Evolutionary conservation across 164 flowering plant genomes (phyloP).

Genomic region (Aristolochia fimbriata): DNA sequence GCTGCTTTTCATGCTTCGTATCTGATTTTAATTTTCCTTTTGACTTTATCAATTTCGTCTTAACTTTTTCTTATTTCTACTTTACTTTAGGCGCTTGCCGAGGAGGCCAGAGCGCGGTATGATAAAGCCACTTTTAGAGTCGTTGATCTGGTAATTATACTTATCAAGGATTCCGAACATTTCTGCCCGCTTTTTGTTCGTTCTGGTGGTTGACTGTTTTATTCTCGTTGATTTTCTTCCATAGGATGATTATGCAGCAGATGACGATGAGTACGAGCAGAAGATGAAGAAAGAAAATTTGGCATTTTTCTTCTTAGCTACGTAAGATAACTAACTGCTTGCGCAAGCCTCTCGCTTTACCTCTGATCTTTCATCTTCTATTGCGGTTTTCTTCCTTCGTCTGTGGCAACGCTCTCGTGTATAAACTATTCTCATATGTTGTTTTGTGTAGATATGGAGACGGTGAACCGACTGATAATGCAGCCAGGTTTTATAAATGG

Average conservation of each 20-base stretch:
- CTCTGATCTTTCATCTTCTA: neutral
- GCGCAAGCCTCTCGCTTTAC: too few relatives aligned
- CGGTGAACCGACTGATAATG: conserved; percentile 99
- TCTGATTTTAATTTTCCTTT: neutral
- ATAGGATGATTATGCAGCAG: conserved; percentile 91
- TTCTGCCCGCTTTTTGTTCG: neutral
- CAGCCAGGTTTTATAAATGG: conserved; percentile 95
- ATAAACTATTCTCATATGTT: neutral
- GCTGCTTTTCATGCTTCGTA: neutral
- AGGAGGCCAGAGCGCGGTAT: conserved; percentile 81
- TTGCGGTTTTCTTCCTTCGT: neutral
- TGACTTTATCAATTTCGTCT: neutral
- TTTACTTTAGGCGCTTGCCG: conserved; percentile 55
- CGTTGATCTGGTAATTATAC: conserved; percentile 57
- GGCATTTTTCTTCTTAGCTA: conserved; percentile 79
- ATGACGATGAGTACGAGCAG: conserved; percentile 79
- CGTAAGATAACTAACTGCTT: conserved; percentile 39
- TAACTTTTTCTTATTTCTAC: neutral
- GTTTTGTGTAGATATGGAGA: conserved; percentile 60
- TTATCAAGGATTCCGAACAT: neutral
- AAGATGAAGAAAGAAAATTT: conserved; percentile 70
- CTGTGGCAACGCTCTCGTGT: too few relatives aligned
- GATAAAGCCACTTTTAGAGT: conserved; percentile 72
- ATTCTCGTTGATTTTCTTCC: neutral
- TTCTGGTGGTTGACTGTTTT: neutral